Conservation (phyloP, 202 grass and related monocot genomes). For the Brachypodium distachyon region DNA sequence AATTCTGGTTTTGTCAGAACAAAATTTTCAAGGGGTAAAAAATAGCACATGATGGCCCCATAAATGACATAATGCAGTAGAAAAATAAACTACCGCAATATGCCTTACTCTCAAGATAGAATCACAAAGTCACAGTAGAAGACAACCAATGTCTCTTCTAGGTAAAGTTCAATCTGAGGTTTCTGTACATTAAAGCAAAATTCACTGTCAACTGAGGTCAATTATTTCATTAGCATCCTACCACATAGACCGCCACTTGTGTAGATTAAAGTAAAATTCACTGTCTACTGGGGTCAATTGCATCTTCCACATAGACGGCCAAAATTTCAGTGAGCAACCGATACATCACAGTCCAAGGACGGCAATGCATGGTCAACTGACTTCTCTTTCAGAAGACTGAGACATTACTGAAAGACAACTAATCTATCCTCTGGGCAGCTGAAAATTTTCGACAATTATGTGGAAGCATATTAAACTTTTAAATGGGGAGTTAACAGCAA, state of each 20-base stretch:
- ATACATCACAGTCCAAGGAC: constrained; percentile 10
- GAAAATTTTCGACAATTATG: background rate
- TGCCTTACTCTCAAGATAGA: background rate
- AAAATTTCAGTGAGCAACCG: background rate
- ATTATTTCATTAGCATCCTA: background rate
- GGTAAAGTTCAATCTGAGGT: constrained; percentile 4
- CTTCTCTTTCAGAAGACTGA: constrained; percentile 19
- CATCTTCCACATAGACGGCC: background rate
- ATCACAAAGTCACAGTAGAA: background rate
- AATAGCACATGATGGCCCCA: background rate
- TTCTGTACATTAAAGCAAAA: background rate
- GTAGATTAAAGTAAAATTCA: background rate
- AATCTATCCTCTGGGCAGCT: background rate
- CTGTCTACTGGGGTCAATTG: background rate
- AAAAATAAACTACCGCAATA: background rate
- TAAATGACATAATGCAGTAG: background rate
- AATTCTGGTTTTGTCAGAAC: background rate
- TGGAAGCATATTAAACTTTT: background rate
- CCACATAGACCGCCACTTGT: background rate
- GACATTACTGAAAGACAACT: constrained; percentile 13
- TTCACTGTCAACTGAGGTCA: background rate
- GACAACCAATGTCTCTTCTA: background rate
- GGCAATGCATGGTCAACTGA: background rate
- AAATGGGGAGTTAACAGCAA: background rate
- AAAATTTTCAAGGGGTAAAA: background rate